phyloP scores from a whole-genome alignment of 208 protist genomes.

The Leptomonas pyrrhocoris region DNA sequence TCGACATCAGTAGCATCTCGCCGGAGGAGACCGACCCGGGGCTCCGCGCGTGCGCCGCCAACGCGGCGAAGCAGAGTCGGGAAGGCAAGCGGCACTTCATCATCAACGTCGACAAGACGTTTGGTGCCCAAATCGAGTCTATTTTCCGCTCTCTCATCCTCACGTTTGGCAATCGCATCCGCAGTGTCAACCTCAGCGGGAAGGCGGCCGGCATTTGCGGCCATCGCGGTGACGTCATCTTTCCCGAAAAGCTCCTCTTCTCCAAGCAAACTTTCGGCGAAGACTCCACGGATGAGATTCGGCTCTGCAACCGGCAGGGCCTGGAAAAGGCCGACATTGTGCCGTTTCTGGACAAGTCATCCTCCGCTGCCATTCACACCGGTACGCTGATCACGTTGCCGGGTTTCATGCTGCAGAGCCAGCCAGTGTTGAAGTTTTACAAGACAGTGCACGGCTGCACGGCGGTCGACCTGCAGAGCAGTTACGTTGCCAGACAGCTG shows the following conservation, averaged over 20 bases:
- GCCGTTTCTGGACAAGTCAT: conserved; percentile 51
- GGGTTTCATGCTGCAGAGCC: conserved; percentile 79
- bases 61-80: conserved; percentile 9
- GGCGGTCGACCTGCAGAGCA: conserved; percentile 86
- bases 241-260: conserved; percentile 80
- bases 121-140: conserved; percentile 80
- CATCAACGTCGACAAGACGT: conserved; percentile 90
- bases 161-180: conserved; percentile 74
- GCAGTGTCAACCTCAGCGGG: conserved; percentile 77
- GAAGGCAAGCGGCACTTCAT: conserved; percentile 56
- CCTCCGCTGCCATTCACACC: conserved; percentile 35
- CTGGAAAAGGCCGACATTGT: conserved; percentile 42
- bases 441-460: conserved; percentile 76
- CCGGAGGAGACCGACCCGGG: conserved; percentile 51
- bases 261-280: conserved; percentile 85
- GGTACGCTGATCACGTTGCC: conserved; percentile 76
- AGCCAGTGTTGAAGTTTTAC: conserved; percentile 77
- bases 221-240: conserved; percentile 78
- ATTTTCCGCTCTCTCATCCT: conserved; percentile 71
- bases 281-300: conserved; percentile 79
- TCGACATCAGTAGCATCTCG: conserved; percentile 61
- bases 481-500: conserved; percentile 77
- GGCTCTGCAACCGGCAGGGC: conserved; percentile 61
- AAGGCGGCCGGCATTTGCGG: conserved; percentile 71
- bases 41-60: conserved; percentile 31